A percentile compares a stretch with the other conserved stretches of the same genome.
phyloP scores from a whole-genome alignment of 2,329 filamentous ascomycete species.

The Penicillium sumatraense region DNA sequence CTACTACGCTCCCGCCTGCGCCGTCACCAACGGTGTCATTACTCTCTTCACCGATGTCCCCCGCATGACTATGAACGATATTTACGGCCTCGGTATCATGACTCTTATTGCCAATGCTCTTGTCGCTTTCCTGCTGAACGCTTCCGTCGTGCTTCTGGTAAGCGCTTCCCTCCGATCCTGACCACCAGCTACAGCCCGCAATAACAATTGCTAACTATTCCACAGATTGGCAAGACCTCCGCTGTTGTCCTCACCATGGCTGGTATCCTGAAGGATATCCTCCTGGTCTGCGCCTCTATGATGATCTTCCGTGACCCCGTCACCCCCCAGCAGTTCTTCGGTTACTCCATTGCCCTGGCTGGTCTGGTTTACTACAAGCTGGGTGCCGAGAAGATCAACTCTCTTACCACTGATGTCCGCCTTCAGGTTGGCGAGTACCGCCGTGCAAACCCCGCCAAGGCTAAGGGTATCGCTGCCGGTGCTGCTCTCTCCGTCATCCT shows the following conservation, averaged over 20 bases:
- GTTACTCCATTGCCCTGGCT: constrained; percentile 73
- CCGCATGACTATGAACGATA: constrained; percentile 72
- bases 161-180: constrained; percentile 13
- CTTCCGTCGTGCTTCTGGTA: constrained; percentile 81
- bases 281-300: constrained; percentile 77
- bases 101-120: constrained; percentile 73
- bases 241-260: constrained; percentile 83
- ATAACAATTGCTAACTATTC: constrained; percentile 13
- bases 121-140: constrained; percentile 77
- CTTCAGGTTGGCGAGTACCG: constrained; percentile 34
- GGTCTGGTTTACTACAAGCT: constrained; percentile 72
- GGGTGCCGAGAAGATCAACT: constrained; percentile 58
- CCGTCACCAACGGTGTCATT: constrained; percentile 73
- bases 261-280: constrained; percentile 85
- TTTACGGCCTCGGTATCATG: constrained; percentile 66
- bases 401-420: constrained; percentile 53
- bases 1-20: constrained; percentile 83
- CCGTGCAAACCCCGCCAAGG: constrained; percentile 28
- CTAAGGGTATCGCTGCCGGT: constrained; percentile 25
- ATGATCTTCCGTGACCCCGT: constrained; percentile 78
- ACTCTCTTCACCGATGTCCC: constrained; percentile 68
- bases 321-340: constrained; percentile 71
- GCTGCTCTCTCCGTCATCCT: constrained; percentile 21
- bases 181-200: background rate
- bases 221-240: constrained; percentile 83